Evolutionary conservation across 2,329 filamentous ascomycete species (phyloP).

Genomic region (Penicillium vulpinum): DNA sequence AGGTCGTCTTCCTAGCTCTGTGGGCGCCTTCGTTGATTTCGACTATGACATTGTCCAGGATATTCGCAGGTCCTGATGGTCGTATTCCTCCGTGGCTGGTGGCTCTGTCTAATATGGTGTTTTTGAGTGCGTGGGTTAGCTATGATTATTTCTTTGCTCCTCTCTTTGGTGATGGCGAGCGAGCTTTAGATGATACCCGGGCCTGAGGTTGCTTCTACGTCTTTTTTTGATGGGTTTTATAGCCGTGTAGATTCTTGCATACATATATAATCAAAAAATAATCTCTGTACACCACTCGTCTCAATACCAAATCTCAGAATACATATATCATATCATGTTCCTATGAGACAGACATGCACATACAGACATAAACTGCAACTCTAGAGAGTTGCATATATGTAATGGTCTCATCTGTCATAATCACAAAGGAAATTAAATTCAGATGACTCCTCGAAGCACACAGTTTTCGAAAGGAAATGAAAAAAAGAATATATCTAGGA

Average conservation of each 20-base stretch:
- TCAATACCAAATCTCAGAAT: background rate
- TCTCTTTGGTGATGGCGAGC: conserved; percentile 85
- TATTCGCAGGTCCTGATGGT: conserved; percentile 65
- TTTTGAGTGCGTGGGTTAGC: conserved; percentile 60
- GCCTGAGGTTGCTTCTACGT: background rate
- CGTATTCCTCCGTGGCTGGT: conserved; percentile 68
- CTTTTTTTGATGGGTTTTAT: background rate
- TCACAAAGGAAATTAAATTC: conserved; percentile 43
- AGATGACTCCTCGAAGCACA: conserved; percentile 39
- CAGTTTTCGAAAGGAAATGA: conserved; percentile 39
- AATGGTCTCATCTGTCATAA: conserved; percentile 8
- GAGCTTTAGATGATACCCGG: conserved; percentile 46
- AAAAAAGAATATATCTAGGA: conserved; percentile 43
- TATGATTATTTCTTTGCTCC: conserved; percentile 66
- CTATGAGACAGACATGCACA: background rate
- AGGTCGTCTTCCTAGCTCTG: conserved; percentile 59
- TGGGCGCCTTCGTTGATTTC: conserved; percentile 62
- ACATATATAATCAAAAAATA: background rate
- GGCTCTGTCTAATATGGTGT: conserved; percentile 52
- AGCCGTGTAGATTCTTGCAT: background rate
- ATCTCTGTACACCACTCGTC: background rate
- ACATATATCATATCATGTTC: background rate
- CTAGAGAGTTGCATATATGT: background rate
- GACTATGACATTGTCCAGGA: conserved; percentile 46
- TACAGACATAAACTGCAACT: background rate